Conservation (phyloP, 495 filamentous ascomycete genomes). For the Pseudotulostoma volvatum region DNA sequence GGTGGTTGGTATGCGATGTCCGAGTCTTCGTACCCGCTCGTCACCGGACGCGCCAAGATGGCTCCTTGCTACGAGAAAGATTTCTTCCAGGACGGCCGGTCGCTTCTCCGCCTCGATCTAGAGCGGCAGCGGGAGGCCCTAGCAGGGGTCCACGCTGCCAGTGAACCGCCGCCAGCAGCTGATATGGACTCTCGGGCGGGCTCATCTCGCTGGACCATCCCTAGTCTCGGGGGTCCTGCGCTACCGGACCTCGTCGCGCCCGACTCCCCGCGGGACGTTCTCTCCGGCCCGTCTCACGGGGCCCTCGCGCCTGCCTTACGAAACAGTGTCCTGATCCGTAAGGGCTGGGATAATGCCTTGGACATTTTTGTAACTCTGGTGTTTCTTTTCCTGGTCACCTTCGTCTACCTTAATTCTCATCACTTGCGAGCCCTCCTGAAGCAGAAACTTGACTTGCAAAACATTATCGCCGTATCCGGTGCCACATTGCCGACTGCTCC, state of each 20-base stretch:
- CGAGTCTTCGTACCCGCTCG: constrained; percentile 65
- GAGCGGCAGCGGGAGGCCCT: constrained; percentile 31
- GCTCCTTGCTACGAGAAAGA: constrained; percentile 51
- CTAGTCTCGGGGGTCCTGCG: constrained; percentile 20
- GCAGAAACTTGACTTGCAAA: constrained; percentile 36
- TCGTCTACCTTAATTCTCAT: constrained; percentile 35
- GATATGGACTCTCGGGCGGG: constrained; percentile 5
- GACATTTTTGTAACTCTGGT: constrained; percentile 35
- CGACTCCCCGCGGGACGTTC: constrained; percentile 25
- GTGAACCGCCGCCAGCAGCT: too few relatives aligned
- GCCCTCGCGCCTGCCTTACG: constrained; percentile 30
- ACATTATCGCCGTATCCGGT: constrained; percentile 31
- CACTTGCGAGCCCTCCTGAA: constrained; percentile 32
- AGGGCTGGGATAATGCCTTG: constrained; percentile 33
- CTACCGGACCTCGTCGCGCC: constrained; percentile 19
- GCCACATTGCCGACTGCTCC: constrained; percentile 18
- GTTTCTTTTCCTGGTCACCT: constrained; percentile 27
- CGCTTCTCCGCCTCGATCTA: constrained; percentile 25
- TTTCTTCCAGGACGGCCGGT: constrained; percentile 28
- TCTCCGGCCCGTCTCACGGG: constrained; percentile 24
- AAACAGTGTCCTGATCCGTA: constrained; percentile 36
- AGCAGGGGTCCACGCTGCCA: constrained; percentile 36
- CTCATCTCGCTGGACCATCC: constrained; percentile 17
- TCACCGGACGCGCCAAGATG: constrained; percentile 48
- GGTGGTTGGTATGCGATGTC: constrained; percentile 94